Evolutionary conservation across 768 basidiomycete genomes (phyloP), one percentile per base, ranked within the genome.

Genomic region (Calocybe indica): DNA sequence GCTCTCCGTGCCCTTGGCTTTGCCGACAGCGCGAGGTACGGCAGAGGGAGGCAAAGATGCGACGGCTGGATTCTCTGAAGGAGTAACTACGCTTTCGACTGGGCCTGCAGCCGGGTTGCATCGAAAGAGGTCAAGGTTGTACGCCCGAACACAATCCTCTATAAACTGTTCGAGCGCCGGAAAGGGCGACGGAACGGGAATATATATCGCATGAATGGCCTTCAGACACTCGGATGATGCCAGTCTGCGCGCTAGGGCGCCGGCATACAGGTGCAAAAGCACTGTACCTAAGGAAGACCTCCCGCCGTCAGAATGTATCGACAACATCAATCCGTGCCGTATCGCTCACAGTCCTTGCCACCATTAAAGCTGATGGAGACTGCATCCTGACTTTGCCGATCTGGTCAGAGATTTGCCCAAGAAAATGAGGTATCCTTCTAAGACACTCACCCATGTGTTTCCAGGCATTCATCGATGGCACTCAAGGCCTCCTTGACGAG

Each of bases 281-380:
- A 96, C 92, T 5, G 94, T 98, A 61, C 93, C 93, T 97, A 58
- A 41, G 34, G n/a, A 45, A 30, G 49, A 1, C 40, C 33, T 42
- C 35, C 40, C 8, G 8, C 35, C 8, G 35, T 42, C 45, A 35
- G 51, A 42, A 51, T 46, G 28, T 28, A 32, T 40, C 8, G 10
- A 50, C 30, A 29, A 12, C 22, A 39, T 41, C 14, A 34, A 44
- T 43, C 46, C 28, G 28, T 36, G n/a, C 39, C 11, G 36, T 32
- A 7, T 7, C 10, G 72, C 83, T 56, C 58, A 95, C 96, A 99
- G 61, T 99, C 96, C 64, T 99, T 99, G 45, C 96, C 96, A 7
- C 96, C 96, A 55, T 98, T 99, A 71, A 97, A 99, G 65, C 93
- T 96, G 50, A 99, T 74, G 2, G 93, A 85, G 4, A 93, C 69